Conservation (phyloP, 345 rosid genomes). For the Moricandia moricandioides region DNA sequence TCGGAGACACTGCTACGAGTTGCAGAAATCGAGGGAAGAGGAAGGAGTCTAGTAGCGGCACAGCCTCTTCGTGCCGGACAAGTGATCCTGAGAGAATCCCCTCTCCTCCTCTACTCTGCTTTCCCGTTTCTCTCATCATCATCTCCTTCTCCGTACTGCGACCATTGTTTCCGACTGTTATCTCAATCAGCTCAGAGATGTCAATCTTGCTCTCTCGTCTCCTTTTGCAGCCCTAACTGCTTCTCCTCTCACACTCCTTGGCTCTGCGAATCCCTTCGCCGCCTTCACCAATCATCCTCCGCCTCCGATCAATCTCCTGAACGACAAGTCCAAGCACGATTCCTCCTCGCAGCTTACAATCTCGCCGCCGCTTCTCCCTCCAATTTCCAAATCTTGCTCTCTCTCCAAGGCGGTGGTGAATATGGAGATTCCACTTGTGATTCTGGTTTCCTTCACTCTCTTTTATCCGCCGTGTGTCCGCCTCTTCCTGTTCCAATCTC, state of each 20-base stretch:
- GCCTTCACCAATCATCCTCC: slow-evolving; percentile 37
- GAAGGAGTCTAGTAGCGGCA: slow-evolving; percentile 61
- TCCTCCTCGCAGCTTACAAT: slow-evolving; percentile 65
- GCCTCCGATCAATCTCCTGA: slow-evolving; percentile 44
- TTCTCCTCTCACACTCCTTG: slow-evolving; percentile 59
- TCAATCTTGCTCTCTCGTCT: slow-evolving; percentile 45
- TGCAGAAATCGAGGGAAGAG: slow-evolving; percentile 62
- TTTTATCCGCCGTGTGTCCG: slow-evolving; percentile 52
- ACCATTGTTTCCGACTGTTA: slow-evolving; percentile 54
- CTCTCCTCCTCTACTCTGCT: slow-evolving; percentile 71
- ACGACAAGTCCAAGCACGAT: slow-evolving; percentile 67
- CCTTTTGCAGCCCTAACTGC: slow-evolving; percentile 57
- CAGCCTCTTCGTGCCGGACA: slow-evolving; percentile 62
- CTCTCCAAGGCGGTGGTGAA: slow-evolving; percentile 53
- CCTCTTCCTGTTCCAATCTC: slow-evolving; percentile 43
- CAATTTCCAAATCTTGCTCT: slow-evolving; percentile 52
- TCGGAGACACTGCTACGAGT: no score
- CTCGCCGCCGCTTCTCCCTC: slow-evolving; percentile 58
- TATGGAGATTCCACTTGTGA: slow-evolving; percentile 2
- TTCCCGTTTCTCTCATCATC: slow-evolving; percentile 44
- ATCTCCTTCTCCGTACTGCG: slow-evolving; percentile 45
- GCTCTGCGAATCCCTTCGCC: slow-evolving; percentile 62
- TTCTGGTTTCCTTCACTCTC: slow-evolving; percentile 59
- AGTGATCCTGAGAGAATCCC: slow-evolving; percentile 68
- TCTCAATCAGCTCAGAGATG: slow-evolving; percentile 39